phyloP scores from a whole-genome alignment of 331 rosid genomes.

The Quercus phellos region DNA sequence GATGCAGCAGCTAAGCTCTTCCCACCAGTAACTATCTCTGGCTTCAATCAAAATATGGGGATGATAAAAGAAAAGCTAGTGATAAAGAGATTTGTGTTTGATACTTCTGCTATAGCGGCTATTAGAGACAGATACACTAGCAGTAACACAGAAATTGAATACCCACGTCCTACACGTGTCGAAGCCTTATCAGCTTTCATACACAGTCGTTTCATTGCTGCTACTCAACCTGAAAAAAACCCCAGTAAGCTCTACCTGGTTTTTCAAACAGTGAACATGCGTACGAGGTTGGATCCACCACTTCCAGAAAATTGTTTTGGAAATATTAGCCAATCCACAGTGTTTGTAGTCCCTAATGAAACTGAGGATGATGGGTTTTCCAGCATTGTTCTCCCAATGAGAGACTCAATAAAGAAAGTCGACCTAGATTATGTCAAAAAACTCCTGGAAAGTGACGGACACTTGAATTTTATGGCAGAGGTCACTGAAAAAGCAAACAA shows the following conservation, averaged over 20 bases:
- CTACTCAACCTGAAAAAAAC: background rate
- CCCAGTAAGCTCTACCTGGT: background rate
- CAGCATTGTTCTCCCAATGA: background rate
- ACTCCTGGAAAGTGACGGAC: constrained; percentile 1
- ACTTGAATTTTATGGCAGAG: background rate
- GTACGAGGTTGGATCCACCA: constrained; percentile 25
- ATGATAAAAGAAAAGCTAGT: background rate
- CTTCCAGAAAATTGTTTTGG: constrained; percentile 16
- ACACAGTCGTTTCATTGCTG: background rate
- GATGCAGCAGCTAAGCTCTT: constrained; percentile 17
- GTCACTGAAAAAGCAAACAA: background rate
- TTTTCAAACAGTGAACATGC: constrained; percentile 19
- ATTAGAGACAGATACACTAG: constrained; percentile 2
- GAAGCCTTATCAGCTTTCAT: constrained; percentile 30
- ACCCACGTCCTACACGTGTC: constrained; percentile 20
- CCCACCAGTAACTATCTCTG: constrained; percentile 17
- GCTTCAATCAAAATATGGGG: background rate
- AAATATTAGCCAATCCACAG: constrained; percentile 5
- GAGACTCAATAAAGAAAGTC: constrained; percentile 9
- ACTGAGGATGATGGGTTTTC: background rate
- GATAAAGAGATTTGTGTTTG: constrained; percentile 29
- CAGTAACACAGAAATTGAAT: background rate
- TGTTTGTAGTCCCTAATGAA: background rate
- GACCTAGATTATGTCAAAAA: constrained; percentile 1
- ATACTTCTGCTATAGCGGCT: constrained; percentile 14